Percentiles rank a stretch among this genome's conserved stretches.
These are phyloP conservation scores for Coccomyxa sp. DNA, from an alignment of 139 green algal genomes.

Conservation along the genomic window DNA sequence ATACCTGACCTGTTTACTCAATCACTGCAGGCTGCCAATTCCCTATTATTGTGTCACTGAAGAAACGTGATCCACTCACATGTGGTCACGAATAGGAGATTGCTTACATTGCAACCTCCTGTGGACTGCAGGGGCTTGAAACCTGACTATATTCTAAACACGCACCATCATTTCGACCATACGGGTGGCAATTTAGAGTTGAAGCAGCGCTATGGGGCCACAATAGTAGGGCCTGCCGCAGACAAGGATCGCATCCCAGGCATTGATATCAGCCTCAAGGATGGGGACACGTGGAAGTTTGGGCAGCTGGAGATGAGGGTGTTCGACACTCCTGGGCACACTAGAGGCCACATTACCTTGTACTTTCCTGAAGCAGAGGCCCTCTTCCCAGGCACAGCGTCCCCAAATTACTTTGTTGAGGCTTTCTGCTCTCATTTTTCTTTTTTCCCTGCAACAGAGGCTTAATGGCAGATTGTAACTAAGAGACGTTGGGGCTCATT, in stretches of 20 bases:
- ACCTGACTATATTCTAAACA: constrained; percentile 78
- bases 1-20: no score
- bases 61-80: no score
- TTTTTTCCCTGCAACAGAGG: neutral
- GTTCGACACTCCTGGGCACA: constrained; percentile 89
- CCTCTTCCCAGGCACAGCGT: constrained; percentile 61
- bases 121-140: constrained; percentile 13
- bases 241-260: constrained; percentile 74
- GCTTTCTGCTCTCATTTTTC: neutral
- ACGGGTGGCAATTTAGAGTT: constrained; percentile 49
- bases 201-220: constrained; percentile 29
- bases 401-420: neutral
- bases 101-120: neutral
- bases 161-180: constrained; percentile 50
- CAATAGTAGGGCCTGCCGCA: constrained; percentile 54
- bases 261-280: constrained; percentile 69
- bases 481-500: neutral
- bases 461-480: neutral
- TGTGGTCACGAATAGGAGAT: no score
- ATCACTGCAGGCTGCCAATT: no score
- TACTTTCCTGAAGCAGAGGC: constrained; percentile 60
- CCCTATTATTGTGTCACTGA: no score
- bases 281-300: constrained; percentile 56
- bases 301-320: constrained; percentile 49
- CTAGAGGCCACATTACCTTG: constrained; percentile 76